Evolutionary conservation across 108 stramenopile species (phyloP).

Genomic region (Epipyxis sp.): DNA sequence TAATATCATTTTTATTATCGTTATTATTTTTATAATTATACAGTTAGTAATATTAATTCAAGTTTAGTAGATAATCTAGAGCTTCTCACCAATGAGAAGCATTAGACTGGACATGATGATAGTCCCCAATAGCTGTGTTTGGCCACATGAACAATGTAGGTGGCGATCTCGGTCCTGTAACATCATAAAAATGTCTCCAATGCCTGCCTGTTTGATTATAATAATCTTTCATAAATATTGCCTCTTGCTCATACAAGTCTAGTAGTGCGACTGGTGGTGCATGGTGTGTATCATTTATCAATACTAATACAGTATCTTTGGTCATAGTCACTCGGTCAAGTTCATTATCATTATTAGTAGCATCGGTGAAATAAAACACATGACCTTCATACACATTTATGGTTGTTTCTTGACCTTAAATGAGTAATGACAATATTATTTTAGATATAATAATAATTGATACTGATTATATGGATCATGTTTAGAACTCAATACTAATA

Average conservation of each 20-base stretch:
- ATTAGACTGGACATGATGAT: conserved; percentile 36
- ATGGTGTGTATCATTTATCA: conserved; percentile 18
- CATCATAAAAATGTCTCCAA: conserved; percentile 34
- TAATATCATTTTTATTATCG: too few species aligned
- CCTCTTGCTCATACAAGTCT: conserved; percentile 18
- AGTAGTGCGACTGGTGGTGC: not conserved
- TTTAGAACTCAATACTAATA: too few species aligned
- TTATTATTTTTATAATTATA: too few species aligned
- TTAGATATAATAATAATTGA: too few species aligned
- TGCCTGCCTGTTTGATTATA: conserved; percentile 5
- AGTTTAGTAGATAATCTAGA: too few species aligned
- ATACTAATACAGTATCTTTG: not conserved
- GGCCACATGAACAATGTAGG: conserved; percentile 42
- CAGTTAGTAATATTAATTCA: too few species aligned
- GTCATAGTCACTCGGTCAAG: conserved; percentile 23
- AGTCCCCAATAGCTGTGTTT: conserved; percentile 33
- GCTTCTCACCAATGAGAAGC: too few species aligned
- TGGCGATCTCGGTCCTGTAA: conserved; percentile 16
- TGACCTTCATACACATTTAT: conserved; percentile 36
- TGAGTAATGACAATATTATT: too few species aligned
- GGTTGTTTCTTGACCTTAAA: not conserved
- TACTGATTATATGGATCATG: too few species aligned
- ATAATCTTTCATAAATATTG: conserved; percentile 19
- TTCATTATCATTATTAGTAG: not conserved
- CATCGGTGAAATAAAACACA: conserved; percentile 33